Evolutionary conservation across 2,329 filamentous ascomycete genomes (phyloP).

Genomic region (Pseudogymnoascus sp.): DNA sequence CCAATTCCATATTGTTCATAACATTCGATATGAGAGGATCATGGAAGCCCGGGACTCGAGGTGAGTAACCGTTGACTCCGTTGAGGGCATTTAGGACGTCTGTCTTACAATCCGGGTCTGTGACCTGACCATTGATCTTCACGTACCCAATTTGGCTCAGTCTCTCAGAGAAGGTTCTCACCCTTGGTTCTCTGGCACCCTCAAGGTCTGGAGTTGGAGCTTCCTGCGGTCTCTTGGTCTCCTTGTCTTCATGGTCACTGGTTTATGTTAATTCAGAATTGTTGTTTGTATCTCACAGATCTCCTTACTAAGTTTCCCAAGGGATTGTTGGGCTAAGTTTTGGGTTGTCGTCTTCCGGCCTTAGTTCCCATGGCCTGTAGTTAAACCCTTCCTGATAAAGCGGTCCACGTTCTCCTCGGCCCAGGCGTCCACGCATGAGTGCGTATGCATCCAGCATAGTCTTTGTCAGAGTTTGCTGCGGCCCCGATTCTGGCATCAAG

Average conservation of each 20-base stretch:
- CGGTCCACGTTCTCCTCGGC: not conserved
- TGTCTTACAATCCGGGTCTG: constrained; percentile 28
- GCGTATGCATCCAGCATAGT: constrained; percentile 2
- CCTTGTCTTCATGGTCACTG: constrained; percentile 4
- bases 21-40: constrained; percentile 15
- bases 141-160: constrained; percentile 22
- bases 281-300: not conserved
- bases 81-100: constrained; percentile 21
- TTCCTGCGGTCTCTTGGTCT: not conserved
- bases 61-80: not conserved
- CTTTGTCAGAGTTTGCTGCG: not conserved
- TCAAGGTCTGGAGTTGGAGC: not conserved
- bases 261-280: not conserved
- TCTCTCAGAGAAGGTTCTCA: not conserved
- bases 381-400: not conserved
- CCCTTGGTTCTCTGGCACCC: not conserved
- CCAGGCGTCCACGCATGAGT: constrained; percentile 1
- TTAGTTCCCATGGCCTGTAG: not conserved
- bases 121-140: constrained; percentile 22
- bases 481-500: not conserved
- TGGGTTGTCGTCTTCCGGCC: not conserved
- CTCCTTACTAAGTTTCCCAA: not conserved
- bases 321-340: not conserved
- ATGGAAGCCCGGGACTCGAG: not conserved
- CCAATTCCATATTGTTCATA: constrained; percentile 19